Percentiles rank a stretch among this genome's conserved stretches.
These are phyloP conservation scores for Waltiozyma sp. DNA, from an alignment of 1,139 yeast genomes.

Conservation along the genomic window DNA sequence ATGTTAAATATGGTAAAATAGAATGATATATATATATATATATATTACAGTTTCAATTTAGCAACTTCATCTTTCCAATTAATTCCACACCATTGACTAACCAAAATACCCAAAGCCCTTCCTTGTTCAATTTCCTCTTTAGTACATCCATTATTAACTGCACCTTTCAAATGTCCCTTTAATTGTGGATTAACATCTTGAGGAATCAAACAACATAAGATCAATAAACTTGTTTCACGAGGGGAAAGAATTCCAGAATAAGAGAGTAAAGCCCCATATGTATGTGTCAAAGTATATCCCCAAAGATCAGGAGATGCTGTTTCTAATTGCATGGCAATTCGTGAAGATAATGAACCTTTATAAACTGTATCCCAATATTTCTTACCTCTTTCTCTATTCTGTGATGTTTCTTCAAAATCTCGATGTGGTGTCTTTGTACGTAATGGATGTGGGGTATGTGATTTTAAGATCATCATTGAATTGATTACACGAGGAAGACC, in stretches of 20 bases:
- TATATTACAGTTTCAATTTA: slow-evolving; percentile 1
- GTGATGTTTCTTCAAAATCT: slow-evolving; percentile 6
- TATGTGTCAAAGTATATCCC: slow-evolving; percentile 60
- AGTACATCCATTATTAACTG: slow-evolving; percentile 67
- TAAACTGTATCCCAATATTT: slow-evolving; percentile 71
- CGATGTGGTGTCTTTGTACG: slow-evolving; percentile 23
- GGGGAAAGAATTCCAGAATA: slow-evolving; percentile 52
- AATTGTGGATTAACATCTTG: slow-evolving; percentile 93
- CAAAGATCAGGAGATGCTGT: slow-evolving; percentile 80
- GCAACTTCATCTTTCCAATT: slow-evolving; percentile 38
- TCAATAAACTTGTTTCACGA: slow-evolving; percentile 65
- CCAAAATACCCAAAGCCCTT: slow-evolving; percentile 50
- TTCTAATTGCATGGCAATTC: slow-evolving; percentile 59
- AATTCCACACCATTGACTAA: slow-evolving; percentile 70
- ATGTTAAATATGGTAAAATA: no score
- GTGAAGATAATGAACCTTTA: slow-evolving; percentile 49
- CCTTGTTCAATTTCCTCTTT: slow-evolving; percentile 50
- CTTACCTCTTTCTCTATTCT: slow-evolving; percentile 37
- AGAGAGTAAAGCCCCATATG: slow-evolving; percentile 69
- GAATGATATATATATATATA: no score
- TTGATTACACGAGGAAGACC: slow-evolving; percentile 85
- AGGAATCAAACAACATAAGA: slow-evolving; percentile 74
- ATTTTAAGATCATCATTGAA: slow-evolving; percentile 54
- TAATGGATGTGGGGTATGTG: slow-evolving; percentile 48
- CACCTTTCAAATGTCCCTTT: slow-evolving; percentile 84